Conservation (phyloP, 306 rosid genomes). For the Crataegus laevigata region DNA sequence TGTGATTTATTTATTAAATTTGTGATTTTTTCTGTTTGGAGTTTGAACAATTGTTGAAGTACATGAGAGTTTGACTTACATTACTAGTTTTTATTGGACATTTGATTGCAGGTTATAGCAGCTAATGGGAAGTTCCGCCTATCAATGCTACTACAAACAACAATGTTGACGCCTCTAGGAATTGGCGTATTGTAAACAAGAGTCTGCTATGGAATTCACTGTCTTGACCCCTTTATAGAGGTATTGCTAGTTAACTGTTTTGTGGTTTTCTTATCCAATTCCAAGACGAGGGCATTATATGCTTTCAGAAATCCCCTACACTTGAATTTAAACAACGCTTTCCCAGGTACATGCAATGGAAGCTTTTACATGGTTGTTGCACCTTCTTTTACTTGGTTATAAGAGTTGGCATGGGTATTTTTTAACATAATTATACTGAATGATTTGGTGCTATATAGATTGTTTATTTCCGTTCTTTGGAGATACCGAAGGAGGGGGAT, state of each 20-base stretch:
- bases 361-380: not conserved
- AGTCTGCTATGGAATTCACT: too few species aligned
- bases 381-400: too few species aligned
- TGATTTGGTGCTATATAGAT: conserved; percentile 40
- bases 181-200: too few species aligned
- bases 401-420: too few species aligned
- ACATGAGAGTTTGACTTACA: not conserved
- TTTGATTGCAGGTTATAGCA: conserved; percentile 59
- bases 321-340: conserved; percentile 35
- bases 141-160: conserved; percentile 69
- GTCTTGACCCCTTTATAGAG: too few species aligned
- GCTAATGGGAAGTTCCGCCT: conserved; percentile 54
- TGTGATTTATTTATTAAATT: not conserved
- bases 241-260: not conserved
- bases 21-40: not conserved
- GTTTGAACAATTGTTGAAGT: not conserved
- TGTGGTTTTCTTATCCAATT: conserved; percentile 37
- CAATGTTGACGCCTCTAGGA: too few species aligned
- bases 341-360: conserved; percentile 42
- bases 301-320: conserved; percentile 62
- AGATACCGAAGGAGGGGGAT: conserved; percentile 85
- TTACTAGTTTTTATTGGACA: not conserved
- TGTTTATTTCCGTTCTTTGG: conserved; percentile 77
- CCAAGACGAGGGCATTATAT: conserved; percentile 90
- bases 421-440: not conserved